phyloP scores from a whole-genome alignment of 345 rosid species.

The Rhodamnia argentea region DNA sequence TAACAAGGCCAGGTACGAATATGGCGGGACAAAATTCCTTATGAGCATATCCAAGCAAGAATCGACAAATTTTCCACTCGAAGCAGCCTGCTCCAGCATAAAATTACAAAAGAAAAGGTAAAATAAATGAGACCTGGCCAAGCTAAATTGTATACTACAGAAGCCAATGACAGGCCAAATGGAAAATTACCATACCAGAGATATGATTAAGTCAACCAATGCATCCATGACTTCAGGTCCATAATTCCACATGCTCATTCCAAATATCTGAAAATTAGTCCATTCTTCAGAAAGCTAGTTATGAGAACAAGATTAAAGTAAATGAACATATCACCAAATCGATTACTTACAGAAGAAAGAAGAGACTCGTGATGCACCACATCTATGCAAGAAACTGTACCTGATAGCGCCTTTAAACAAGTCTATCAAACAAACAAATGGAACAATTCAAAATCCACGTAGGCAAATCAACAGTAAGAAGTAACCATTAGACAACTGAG shows the following conservation, averaged over 20 bases:
- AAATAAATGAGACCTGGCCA: not conserved
- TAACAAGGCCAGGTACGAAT: conserved; percentile 17
- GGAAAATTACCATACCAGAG: conserved; percentile 39
- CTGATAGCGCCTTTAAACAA: conserved; percentile 54
- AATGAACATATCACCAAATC: not conserved
- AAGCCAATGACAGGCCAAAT: not conserved
- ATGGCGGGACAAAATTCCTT: conserved; percentile 59
- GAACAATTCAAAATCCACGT: not conserved
- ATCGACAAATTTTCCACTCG: conserved; percentile 59
- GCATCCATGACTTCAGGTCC: conserved; percentile 64
- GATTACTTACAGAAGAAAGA: conserved; percentile 50
- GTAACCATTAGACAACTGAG: not conserved
- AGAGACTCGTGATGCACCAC: conserved; percentile 40
- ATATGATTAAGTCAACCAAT: conserved; percentile 42
- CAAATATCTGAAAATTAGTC: conserved; percentile 38
- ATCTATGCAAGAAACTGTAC: conserved; percentile 65
- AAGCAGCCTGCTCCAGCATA: conserved; percentile 45
- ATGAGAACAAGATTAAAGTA: not conserved
- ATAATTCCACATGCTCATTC: conserved; percentile 70
- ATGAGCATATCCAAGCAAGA: conserved; percentile 59
- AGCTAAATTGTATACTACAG: not conserved
- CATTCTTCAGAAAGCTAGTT: not conserved
- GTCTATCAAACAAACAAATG: conserved; percentile 22
- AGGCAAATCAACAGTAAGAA: not conserved
- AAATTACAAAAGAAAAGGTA: not conserved